Base-by-base conservation (phyloP, 108 stramenopile genomes). In the Bacterosira constricta region DNA sequence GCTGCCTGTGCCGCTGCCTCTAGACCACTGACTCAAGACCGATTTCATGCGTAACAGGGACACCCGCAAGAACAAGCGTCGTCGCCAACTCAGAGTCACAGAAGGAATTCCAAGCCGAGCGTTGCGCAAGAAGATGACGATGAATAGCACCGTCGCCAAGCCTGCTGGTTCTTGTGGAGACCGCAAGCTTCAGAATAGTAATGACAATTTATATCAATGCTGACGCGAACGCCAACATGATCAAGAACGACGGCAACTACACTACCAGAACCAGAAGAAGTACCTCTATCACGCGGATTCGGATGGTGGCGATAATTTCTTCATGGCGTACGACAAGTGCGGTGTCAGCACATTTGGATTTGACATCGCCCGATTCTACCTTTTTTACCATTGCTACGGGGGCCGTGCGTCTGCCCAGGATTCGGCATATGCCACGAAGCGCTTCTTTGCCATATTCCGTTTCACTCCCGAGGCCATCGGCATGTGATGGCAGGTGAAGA, bases 391-490 rank as follows among this genome's bases (percentile, higher is more conserved):
- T 25, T 84, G 87, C 11, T 95, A 91, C 39, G n/a, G 77, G 80
- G 20, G 82, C 63, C n/a, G 70, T 84, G 34, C 34, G 51, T 15
- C 68, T 69, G 21, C 81, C 63, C 54, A 68, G 69, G 38, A 63
- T 1, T 65, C 77, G 29, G 88, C 90, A 44, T 76, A 91, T 42
- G 63, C 59, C 52, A 83, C 82, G 42, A 62, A 90, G 49, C 87
- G 86, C 46, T 95, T n/a, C n/a, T n/a, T 91, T 61, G 91, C 90
- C 41, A 77, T 88, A 15, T 85, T 95, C 47, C 90, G 94, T 8
- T 82, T 95, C 45, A 92, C 91, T 66, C 88, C 90, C 44, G 59
- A 75, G 35, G 63, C 66, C 21, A 75, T 78, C 5, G 92, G 94
- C 60, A 80, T 71, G 58, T 42, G 60, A 17, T 37, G 49, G 47